Percentiles rank a stretch among this genome's conserved stretches.
Evolutionary conservation across 768 basidiomycete species (phyloP).

Genomic region (Chalciporus piperatus): DNA sequence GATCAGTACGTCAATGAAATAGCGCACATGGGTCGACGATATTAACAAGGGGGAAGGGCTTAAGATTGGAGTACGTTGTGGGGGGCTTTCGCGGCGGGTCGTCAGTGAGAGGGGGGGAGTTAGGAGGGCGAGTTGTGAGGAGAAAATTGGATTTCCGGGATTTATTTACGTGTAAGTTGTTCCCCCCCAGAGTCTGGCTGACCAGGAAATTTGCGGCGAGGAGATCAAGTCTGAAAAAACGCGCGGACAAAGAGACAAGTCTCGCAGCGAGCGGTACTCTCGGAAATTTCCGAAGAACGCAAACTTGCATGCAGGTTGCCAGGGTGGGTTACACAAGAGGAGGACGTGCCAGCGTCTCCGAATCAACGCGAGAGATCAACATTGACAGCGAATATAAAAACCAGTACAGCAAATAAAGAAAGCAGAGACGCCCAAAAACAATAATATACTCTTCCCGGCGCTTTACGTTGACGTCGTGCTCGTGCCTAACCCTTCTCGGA

Average conservation of each 20-base stretch:
- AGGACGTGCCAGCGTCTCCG: background rate
- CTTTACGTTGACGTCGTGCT: slow-evolving; percentile 18
- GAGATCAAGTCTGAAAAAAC: slow-evolving; percentile 16
- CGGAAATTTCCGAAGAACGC: slow-evolving; percentile 29
- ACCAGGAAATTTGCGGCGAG: slow-evolving; percentile 6
- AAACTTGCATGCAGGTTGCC: slow-evolving; percentile 19
- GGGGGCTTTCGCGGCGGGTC: background rate
- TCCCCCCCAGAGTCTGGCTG: slow-evolving; percentile 10
- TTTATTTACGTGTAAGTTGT: slow-evolving; percentile 13
- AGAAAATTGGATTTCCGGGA: background rate
- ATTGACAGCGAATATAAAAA: slow-evolving; percentile 5
- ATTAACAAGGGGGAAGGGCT: background rate
- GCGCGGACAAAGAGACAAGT: slow-evolving; percentile 15
- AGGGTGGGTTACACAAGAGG: background rate
- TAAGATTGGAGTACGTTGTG: background rate
- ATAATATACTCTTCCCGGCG: background rate
- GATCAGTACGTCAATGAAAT: slow-evolving; percentile 11
- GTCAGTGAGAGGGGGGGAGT: slow-evolving; percentile 2
- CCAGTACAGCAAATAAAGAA: slow-evolving; percentile 9
- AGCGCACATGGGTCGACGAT: slow-evolving; percentile 17
- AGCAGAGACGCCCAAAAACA: slow-evolving; percentile 1
- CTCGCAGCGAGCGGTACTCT: slow-evolving; percentile 9
- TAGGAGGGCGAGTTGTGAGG: slow-evolving; percentile 1
- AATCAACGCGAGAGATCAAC: background rate
- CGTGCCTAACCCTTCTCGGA: slow-evolving; percentile 53